These are phyloP conservation scores for Aspergillus sp. DNA, from an alignment of 2,329 filamentous ascomycete species.

Conservation along the genomic window DNA sequence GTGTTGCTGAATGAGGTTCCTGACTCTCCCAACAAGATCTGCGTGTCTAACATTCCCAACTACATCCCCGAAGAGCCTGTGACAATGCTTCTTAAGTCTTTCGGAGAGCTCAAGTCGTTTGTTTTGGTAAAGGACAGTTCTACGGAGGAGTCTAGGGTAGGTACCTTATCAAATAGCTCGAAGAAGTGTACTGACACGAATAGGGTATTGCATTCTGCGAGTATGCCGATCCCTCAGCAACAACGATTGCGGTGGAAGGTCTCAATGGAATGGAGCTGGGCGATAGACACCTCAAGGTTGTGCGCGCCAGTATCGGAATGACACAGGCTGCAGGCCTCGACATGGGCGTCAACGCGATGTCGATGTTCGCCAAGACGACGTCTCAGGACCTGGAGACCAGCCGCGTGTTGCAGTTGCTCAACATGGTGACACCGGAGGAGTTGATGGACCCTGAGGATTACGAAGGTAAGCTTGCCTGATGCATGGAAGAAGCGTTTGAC, in stretches of 20 bases:
- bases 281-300: constrained; percentile 80
- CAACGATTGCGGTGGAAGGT: constrained; percentile 83
- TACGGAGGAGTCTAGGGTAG: constrained; percentile 83
- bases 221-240: constrained; percentile 73
- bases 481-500: neutral
- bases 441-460: constrained; percentile 93
- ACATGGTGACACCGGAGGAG: constrained; percentile 98
- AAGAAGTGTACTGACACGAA: constrained; percentile 14
- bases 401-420: constrained; percentile 86
- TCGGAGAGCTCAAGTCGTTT: constrained; percentile 92
- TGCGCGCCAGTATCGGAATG: constrained; percentile 86
- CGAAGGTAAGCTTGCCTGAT: constrained; percentile 65
- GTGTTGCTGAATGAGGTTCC: constrained; percentile 78
- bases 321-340: constrained; percentile 91
- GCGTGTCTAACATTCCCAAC: constrained; percentile 81
- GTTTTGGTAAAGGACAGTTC: constrained; percentile 82
- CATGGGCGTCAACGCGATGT: constrained; percentile 97
- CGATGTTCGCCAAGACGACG: constrained; percentile 89
- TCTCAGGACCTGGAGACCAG: constrained; percentile 76
- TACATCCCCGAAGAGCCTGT: constrained; percentile 92
- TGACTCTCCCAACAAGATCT: constrained; percentile 94
- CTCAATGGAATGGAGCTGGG: constrained; percentile 92
- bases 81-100: constrained; percentile 82
- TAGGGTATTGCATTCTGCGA: constrained; percentile 97
- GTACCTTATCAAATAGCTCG: constrained; percentile 32